These are phyloP conservation scores for Entomortierella lignicola DNA, from an alignment of 192 early-diverging fungal genomes.

Conservation along the genomic window DNA sequence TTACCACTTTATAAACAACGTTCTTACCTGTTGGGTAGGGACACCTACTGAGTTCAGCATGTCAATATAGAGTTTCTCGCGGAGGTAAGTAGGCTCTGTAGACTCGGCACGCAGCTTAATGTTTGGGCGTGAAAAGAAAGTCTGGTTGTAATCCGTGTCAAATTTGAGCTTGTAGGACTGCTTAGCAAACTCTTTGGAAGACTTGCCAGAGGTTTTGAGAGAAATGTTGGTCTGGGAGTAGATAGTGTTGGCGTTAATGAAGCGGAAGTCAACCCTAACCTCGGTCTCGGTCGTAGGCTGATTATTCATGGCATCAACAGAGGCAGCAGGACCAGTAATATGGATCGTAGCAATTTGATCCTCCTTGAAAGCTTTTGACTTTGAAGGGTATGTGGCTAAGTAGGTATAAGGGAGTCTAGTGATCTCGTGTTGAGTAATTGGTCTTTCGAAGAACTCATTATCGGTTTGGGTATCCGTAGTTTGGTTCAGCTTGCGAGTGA, in stretches of 20 bases:
- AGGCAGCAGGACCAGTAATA: conserved; percentile 41
- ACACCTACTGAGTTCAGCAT: conserved; percentile 56
- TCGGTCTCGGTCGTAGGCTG: conserved; percentile 34
- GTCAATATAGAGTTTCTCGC: conserved; percentile 59
- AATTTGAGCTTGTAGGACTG: conserved; percentile 61
- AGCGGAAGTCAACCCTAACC: conserved; percentile 47
- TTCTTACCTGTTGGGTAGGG: conserved; percentile 47
- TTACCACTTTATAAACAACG: too few relatives aligned
- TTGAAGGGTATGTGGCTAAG: conserved; percentile 57
- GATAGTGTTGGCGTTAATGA: conserved; percentile 53
- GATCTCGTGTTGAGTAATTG: conserved; percentile 45
- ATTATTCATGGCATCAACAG: conserved; percentile 37
- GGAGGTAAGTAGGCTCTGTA: conserved; percentile 55
- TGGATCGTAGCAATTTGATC: conserved; percentile 60
- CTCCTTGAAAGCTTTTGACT: conserved; percentile 52
- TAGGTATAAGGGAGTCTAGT: conserved; percentile 59
- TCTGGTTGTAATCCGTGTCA: conserved; percentile 51
- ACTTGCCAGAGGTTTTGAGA: conserved; percentile 57
- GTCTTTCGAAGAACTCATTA: conserved; percentile 64
- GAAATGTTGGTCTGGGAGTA: conserved; percentile 52
- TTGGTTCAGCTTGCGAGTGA: conserved; percentile 41
- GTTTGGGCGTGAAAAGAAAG: conserved; percentile 54
- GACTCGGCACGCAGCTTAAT: conserved; percentile 60
- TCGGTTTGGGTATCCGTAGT: conserved; percentile 45
- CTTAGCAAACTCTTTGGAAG: conserved; percentile 62